phyloP scores from a whole-genome alignment of 495 filamentous ascomycete genomes.

The Lasiosphaeria miniovina region DNA sequence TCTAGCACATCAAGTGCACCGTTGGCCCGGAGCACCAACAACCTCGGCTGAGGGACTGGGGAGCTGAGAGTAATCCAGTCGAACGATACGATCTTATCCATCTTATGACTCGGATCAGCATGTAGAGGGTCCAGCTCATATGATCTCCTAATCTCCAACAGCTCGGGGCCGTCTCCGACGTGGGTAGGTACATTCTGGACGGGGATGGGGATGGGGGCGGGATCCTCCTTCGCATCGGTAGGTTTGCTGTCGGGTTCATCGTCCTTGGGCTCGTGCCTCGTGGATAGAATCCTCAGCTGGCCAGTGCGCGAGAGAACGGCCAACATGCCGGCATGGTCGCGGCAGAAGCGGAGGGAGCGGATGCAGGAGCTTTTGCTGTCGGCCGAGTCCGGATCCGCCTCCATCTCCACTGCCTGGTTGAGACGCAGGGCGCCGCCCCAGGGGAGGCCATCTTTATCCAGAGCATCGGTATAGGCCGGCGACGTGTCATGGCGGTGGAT shows the following conservation, averaged over 20 bases:
- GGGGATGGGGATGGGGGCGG: no score
- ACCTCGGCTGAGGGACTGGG: conserved; percentile 58
- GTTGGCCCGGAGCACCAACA: conserved; percentile 65
- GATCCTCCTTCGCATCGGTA: no score
- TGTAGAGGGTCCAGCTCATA: conserved; percentile 53
- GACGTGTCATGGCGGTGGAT: conserved; percentile 47
- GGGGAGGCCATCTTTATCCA: conserved; percentile 48
- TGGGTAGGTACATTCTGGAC: conserved; percentile 9
- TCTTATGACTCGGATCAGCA: conserved; percentile 44
- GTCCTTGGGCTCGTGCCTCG: conserved; percentile 58
- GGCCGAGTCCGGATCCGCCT: conserved; percentile 40
- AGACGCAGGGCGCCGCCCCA: conserved; percentile 65
- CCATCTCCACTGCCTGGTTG: conserved; percentile 56
- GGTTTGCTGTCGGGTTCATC: conserved; percentile 11
- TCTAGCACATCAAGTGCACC: conserved; percentile 65
- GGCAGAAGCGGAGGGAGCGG: conserved; percentile 77
- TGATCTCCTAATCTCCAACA: conserved; percentile 51
- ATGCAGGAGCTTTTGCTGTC: conserved; percentile 55
- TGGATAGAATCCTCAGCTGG: conserved; percentile 70
- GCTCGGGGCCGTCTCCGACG: conserved; percentile 44
- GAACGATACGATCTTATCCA: conserved; percentile 73
- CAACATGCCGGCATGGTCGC: conserved; percentile 67
- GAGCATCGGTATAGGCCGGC: conserved; percentile 43
- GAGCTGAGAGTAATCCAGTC: conserved; percentile 72
- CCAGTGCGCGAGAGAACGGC: conserved; percentile 75